Evolutionary conservation across 306 rosid genomes (phyloP).

Genomic region (Hylodesmum podocarpum): DNA sequence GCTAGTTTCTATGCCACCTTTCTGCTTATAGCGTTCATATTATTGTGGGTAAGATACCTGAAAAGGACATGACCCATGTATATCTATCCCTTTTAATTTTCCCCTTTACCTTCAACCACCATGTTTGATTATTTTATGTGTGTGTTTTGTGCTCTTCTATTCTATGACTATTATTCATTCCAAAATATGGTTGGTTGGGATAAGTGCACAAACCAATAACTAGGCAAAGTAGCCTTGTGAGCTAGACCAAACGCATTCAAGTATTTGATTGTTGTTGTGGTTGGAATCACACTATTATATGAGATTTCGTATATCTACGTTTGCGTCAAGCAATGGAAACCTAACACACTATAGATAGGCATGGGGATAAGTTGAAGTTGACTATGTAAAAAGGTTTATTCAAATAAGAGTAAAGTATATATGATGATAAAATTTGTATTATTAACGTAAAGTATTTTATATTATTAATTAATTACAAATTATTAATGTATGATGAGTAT

Average conservation of each 20-base stretch:
- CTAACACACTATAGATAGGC: neutral
- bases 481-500: no score
- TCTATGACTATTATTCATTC: neutral
- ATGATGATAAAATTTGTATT: no score
- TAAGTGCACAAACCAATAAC: constrained; percentile 20
- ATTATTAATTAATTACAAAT: no score
- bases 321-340: constrained; percentile 29
- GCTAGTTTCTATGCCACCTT: constrained; percentile 11
- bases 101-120: neutral
- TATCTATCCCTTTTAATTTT: neutral
- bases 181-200: constrained; percentile 17
- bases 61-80: constrained; percentile 22
- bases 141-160: neutral
- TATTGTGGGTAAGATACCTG: constrained; percentile 26
- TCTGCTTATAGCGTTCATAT: constrained; percentile 32
- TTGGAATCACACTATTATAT: neutral
- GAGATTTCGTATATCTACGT: neutral
- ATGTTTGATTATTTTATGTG: neutral
- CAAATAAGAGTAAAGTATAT: no score
- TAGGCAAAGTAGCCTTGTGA: constrained; percentile 13
- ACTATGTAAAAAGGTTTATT: neutral
- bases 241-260: constrained; percentile 5
- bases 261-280: constrained; percentile 8
- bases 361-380: neutral
- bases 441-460: no score